phyloP scores from a whole-genome alignment of 257 asterid species.

The Plantago elongata region DNA sequence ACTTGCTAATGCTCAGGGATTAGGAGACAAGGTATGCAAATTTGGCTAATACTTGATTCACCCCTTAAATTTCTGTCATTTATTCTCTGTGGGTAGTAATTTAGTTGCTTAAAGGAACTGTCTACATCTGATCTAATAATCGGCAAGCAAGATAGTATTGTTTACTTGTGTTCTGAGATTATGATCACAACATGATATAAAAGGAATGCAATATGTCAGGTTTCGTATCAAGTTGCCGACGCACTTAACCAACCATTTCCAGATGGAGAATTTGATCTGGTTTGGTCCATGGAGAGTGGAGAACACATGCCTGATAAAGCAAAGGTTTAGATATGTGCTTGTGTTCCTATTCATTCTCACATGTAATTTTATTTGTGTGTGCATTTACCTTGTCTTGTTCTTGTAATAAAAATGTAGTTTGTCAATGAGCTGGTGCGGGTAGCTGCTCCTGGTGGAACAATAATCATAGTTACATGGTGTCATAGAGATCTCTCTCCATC shows the following conservation, averaged over 20 bases:
- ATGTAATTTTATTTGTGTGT: not conserved
- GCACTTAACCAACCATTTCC: constrained; percentile 94
- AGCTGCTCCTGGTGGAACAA: constrained; percentile 91
- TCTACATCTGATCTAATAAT: not conserved
- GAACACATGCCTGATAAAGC: constrained; percentile 98
- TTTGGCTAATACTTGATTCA: too few species aligned
- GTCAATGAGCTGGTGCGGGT: constrained; percentile 87
- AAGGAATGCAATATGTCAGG: constrained; percentile 38
- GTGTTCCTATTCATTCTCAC: not conserved
- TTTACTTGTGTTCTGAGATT: not conserved
- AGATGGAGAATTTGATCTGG: constrained; percentile 75
- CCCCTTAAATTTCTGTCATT: not conserved
- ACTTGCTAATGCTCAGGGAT: constrained; percentile 77
- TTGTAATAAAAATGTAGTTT: constrained; percentile 42
- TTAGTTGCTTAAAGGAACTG: too few species aligned
- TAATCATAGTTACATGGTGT: constrained; percentile 94
- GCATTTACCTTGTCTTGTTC: constrained; percentile 1
- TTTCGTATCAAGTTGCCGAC: constrained; percentile 86
- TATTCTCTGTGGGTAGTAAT: not conserved
- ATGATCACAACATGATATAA: not conserved
- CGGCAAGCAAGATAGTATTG: not conserved
- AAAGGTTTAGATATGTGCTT: constrained; percentile 41
- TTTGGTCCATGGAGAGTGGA: constrained; percentile 99
- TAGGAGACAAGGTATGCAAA: constrained; percentile 44
- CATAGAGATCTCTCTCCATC: constrained; percentile 81